phyloP scores from a whole-genome alignment of 148 eudicot genomes.

The Talinum fruticosum region DNA sequence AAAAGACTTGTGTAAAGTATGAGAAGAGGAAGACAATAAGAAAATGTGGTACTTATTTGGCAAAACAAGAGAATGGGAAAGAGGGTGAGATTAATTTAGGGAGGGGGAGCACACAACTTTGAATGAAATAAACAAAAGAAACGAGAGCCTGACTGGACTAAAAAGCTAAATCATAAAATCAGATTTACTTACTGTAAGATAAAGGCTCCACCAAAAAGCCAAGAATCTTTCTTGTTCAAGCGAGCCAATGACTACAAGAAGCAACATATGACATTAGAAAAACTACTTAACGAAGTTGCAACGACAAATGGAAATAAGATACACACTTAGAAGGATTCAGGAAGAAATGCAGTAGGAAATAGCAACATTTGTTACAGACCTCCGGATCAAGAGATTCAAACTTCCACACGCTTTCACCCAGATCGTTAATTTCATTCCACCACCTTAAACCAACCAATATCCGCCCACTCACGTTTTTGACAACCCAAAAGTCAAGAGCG shows the following conservation, averaged over 20 bases:
- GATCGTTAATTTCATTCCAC: slow-evolving; percentile 96
- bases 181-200: slow-evolving; percentile 64
- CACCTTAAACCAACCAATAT: slow-evolving; percentile 94
- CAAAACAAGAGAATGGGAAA: no score
- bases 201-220: slow-evolving; percentile 99
- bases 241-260: slow-evolving; percentile 81
- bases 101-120: not conserved
- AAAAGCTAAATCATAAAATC: not conserved
- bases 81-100: not conserved
- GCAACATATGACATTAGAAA: slow-evolving; percentile 12
- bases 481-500: slow-evolving; percentile 98
- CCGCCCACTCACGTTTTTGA: slow-evolving; percentile 98
- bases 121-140: not conserved
- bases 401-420: slow-evolving; percentile 93
- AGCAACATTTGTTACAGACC: slow-evolving; percentile 43
- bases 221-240: slow-evolving; percentile 96
- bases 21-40: not conserved
- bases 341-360: not conserved
- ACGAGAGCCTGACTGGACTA: not conserved
- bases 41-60: not conserved
- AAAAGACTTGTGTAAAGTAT: not conserved
- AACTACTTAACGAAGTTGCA: not conserved
- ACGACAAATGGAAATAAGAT: not conserved
- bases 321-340: not conserved
- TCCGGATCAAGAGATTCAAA: slow-evolving; percentile 98